Evolutionary conservation across 1,284 basidiomycete species (phyloP), one percentile per base, ranked within the genome.

Genomic region (Leccinum solheimii): DNA sequence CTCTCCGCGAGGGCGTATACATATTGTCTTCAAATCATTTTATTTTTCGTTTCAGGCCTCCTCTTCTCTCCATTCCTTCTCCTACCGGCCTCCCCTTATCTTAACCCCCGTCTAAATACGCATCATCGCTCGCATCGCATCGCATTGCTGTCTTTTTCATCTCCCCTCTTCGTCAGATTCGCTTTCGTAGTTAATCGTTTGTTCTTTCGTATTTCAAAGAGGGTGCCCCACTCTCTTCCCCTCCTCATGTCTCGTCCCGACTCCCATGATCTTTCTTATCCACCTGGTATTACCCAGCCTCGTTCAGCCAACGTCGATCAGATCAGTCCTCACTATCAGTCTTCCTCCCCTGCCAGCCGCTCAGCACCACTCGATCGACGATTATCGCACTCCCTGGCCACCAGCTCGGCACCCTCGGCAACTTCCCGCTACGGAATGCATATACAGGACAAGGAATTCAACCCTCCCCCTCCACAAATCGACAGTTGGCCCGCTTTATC

Each of bases 261-360:
- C 59, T 65, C 72, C 53, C 75, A 80, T 67, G 84, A 84, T 61
- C 79, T 76, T 66, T 80, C 83, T 60, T 76, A 76, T 62, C 75
- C 79, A 16, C 71, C 76, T 9, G 77, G 77, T 50, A 66, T 77
- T 53, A 64, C 59, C 19, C 57, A 51, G n/a, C 48, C 56, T 55
- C 73, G 63, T 54, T 58, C 67, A 13, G n/a, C 62, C 43, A 34
- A 68, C 62, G 56, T 64, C 61, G 67, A 67, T 66, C 65, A 61
- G 56, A 59, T 66, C 60, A 60, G 40, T 57, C 53, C 61, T 19
- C 49, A 50, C 2, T 64, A 68, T 66, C 65, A 59, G 13, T 50
- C 69, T 23, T 62, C 69, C 19, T 26, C 65, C 6, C 57, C 61
- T 23, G 50, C 61, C n/a, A 56, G 58, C 45, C 55, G 62, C 57